Conservation (phyloP, 1,284 basidiomycete genomes). For the Vanrija sp. region DNA sequence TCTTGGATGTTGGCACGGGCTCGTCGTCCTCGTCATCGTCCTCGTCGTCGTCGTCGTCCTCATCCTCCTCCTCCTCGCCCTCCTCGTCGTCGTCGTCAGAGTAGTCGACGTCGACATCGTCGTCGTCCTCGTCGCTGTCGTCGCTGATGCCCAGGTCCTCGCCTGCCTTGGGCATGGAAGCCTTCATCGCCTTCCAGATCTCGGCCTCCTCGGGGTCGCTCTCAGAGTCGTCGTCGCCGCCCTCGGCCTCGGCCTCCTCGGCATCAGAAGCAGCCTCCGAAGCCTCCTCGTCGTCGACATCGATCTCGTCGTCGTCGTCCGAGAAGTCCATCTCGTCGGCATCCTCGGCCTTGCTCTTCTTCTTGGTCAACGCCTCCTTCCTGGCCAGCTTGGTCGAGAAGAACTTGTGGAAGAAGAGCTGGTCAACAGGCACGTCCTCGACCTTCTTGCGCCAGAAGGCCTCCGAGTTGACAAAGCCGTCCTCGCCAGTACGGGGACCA, state of each 20-base stretch:
- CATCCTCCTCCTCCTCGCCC: constrained; percentile 33
- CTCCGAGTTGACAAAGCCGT: constrained; percentile 55
- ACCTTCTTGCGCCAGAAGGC: constrained; percentile 70
- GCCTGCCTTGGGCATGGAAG: constrained; percentile 61
- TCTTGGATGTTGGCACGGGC: neutral
- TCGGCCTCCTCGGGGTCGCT: constrained; percentile 60
- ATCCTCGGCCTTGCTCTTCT: constrained; percentile 41
- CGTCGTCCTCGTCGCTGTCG: constrained; percentile 56
- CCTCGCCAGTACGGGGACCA: constrained; percentile 55
- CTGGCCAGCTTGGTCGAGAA: constrained; percentile 55
- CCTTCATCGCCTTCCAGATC: constrained; percentile 88
- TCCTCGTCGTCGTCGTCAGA: constrained; percentile 52
- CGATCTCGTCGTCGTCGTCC: constrained; percentile 21
- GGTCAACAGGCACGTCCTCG: constrained; percentile 79
- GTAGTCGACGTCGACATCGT: constrained; percentile 56
- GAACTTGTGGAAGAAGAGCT: constrained; percentile 60
- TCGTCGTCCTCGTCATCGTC: constrained; percentile 23
- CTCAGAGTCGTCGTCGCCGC: constrained; percentile 45
- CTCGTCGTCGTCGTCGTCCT: constrained; percentile 22
- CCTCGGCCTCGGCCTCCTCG: constrained; percentile 25
- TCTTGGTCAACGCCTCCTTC: constrained; percentile 53
- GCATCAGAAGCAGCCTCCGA: constrained; percentile 27
- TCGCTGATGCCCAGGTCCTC: constrained; percentile 62
- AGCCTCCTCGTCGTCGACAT: constrained; percentile 16
- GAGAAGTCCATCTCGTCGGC: neutral